Percentiles rank a stretch among this genome's conserved stretches.
These are phyloP conservation scores for Ogataea henricii DNA, from an alignment of 805 yeast genomes.

Conservation along the genomic window DNA sequence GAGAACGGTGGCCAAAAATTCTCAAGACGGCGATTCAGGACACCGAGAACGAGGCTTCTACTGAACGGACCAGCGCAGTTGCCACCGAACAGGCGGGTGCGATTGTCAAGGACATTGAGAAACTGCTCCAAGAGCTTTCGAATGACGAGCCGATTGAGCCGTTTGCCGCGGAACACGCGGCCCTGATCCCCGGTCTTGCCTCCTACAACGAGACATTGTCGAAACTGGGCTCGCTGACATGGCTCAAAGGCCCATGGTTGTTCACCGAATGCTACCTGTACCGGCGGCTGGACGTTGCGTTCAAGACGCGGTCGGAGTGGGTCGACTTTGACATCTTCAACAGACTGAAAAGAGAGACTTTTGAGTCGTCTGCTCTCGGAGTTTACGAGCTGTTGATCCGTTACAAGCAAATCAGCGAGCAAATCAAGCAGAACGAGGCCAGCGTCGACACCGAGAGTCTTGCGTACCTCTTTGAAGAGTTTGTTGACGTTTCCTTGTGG, in stretches of 20 bases:
- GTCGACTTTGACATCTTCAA: slow-evolving; percentile 71
- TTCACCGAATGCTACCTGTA: slow-evolving; percentile 84
- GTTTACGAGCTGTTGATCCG: slow-evolving; percentile 79
- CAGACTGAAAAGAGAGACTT: slow-evolving; percentile 69
- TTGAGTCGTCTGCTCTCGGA: slow-evolving; percentile 72
- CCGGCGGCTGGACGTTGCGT: slow-evolving; percentile 54
- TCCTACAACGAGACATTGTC: slow-evolving; percentile 61
- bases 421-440: slow-evolving; percentile 19
- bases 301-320: slow-evolving; percentile 48
- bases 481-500: slow-evolving; percentile 89
- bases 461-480: slow-evolving; percentile 71
- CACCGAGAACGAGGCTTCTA: slow-evolving; percentile 31
- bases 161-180: slow-evolving; percentile 32
- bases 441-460: slow-evolving; percentile 43
- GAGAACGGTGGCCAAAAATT: slow-evolving; percentile 86
- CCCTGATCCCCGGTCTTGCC: slow-evolving; percentile 43
- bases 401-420: slow-evolving; percentile 44
- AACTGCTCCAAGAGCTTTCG: slow-evolving; percentile 46
- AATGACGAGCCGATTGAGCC: slow-evolving; percentile 46
- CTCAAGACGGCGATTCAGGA: slow-evolving; percentile 69
- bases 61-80: slow-evolving; percentile 7
- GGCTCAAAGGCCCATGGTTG: slow-evolving; percentile 92
- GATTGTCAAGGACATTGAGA: slow-evolving; percentile 44
- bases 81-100: slow-evolving; percentile 46
- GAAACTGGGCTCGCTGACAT: slow-evolving; percentile 46